phyloP scores from a whole-genome alignment of 495 filamentous ascomycete species.

The Aspergillus taichungensis region DNA sequence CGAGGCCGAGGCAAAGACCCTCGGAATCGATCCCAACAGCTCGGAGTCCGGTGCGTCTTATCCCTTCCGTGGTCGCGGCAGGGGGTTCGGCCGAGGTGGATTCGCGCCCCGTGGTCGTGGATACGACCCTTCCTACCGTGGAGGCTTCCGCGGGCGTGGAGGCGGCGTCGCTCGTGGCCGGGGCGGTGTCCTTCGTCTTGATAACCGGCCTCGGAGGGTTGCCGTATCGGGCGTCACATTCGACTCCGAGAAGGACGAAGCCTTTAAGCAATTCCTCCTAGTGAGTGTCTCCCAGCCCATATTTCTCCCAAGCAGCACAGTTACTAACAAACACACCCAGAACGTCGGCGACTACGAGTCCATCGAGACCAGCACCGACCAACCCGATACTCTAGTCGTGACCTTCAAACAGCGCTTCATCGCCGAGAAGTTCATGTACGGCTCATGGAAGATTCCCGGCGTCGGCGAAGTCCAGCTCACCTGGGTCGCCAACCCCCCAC shows the following conservation, averaged over 20 bases:
- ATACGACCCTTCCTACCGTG: slow-evolving; percentile 38
- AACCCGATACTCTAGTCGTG: slow-evolving; percentile 52
- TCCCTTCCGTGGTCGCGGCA: slow-evolving; percentile 38
- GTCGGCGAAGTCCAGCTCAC: slow-evolving; percentile 67
- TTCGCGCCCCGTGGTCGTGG: slow-evolving; percentile 34
- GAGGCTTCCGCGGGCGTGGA: slow-evolving; percentile 43
- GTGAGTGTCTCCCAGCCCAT: slow-evolving; percentile 43
- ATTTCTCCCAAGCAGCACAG: background rate
- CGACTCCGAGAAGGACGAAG: slow-evolving; percentile 67
- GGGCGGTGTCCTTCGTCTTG: slow-evolving; percentile 65
- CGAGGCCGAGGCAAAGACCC: slow-evolving; percentile 72
- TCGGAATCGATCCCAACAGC: slow-evolving; percentile 60
- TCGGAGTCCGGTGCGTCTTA: slow-evolving; percentile 22
- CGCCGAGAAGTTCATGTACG: slow-evolving; percentile 77
- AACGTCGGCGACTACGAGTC: slow-evolving; percentile 75
- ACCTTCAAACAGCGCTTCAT: slow-evolving; percentile 84
- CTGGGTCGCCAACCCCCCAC: slow-evolving; percentile 54
- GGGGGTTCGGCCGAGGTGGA: slow-evolving; percentile 29
- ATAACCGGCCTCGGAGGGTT: slow-evolving; percentile 77
- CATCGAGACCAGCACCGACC: slow-evolving; percentile 55
- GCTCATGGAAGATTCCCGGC: slow-evolving; percentile 56
- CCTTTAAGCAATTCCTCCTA: slow-evolving; percentile 74
- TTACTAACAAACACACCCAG: slow-evolving; percentile 35
- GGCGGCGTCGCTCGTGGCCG: slow-evolving; percentile 44
- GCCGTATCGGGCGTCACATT: slow-evolving; percentile 62